Evolutionary conservation across 306 rosid species (phyloP).

Genomic region (Sesbania bispinosa): DNA sequence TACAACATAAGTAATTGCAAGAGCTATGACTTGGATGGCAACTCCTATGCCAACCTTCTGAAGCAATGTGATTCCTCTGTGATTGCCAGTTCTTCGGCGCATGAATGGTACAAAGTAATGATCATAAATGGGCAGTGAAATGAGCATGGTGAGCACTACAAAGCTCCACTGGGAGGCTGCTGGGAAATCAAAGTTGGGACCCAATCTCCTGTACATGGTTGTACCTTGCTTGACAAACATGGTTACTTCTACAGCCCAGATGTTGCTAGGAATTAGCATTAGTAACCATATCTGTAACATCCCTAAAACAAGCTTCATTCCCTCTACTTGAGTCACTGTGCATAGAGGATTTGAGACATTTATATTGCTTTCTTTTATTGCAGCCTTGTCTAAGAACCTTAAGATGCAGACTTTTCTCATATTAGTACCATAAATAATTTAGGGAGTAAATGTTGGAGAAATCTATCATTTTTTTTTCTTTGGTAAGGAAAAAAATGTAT

Average conservation of each 20-base stretch:
- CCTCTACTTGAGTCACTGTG: slow-evolving; percentile 71
- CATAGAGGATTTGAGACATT: slow-evolving; percentile 35
- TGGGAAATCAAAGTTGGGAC: slow-evolving; percentile 49
- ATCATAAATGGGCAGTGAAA: slow-evolving; percentile 60
- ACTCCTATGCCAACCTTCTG: slow-evolving; percentile 61
- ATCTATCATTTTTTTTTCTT: too few species aligned
- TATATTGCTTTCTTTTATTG: slow-evolving; percentile 38
- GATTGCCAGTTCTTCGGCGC: slow-evolving; percentile 40
- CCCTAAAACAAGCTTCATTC: slow-evolving; percentile 51
- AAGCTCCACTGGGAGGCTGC: slow-evolving; percentile 58
- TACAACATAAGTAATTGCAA: slow-evolving; percentile 40
- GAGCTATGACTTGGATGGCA: slow-evolving; percentile 38
- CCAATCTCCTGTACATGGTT: slow-evolving; percentile 52
- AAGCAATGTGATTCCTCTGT: slow-evolving; percentile 63
- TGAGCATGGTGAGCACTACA: slow-evolving; percentile 50
- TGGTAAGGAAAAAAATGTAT: too few species aligned
- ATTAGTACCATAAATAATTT: too few species aligned
- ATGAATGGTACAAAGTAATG: slow-evolving; percentile 45
- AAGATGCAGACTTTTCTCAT: too few species aligned
- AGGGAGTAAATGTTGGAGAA: too few species aligned
- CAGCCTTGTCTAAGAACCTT: slow-evolving; percentile 47
- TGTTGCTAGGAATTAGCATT: slow-evolving; percentile 64
- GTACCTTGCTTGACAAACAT: slow-evolving; percentile 72
- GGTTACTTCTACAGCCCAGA: slow-evolving; percentile 66
- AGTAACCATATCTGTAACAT: slow-evolving; percentile 70